Percentiles rank a stretch among this genome's conserved stretches.
These are phyloP conservation scores for Cyclanthera cordifolia DNA, from an alignment of 306 rosid species.

Conservation along the genomic window DNA sequence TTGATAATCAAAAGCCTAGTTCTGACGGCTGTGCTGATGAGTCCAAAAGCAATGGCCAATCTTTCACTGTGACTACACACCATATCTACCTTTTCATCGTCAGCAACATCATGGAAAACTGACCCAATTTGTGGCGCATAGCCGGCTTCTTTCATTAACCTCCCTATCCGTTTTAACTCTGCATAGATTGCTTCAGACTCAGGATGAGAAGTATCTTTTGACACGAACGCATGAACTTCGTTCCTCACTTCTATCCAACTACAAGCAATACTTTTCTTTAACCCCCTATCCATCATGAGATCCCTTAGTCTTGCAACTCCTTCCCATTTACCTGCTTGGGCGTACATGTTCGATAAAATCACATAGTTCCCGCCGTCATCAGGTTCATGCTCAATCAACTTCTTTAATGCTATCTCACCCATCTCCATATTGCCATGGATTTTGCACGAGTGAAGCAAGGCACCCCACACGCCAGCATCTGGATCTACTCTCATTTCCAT, in stretches of 20 bases:
- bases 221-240: slow-evolving; percentile 49
- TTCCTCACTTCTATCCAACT: slow-evolving; percentile 73
- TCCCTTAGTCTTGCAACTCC: slow-evolving; percentile 55
- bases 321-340: slow-evolving; percentile 67
- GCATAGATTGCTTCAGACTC: slow-evolving; percentile 46
- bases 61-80: slow-evolving; percentile 71
- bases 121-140: slow-evolving; percentile 50
- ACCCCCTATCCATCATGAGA: slow-evolving; percentile 43
- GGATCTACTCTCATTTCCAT: slow-evolving; percentile 20
- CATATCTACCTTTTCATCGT: slow-evolving; percentile 56
- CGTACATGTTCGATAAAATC: slow-evolving; percentile 66
- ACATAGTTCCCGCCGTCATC: slow-evolving; percentile 57
- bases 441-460: slow-evolving; percentile 23
- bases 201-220: slow-evolving; percentile 54
- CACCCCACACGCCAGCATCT: slow-evolving; percentile 27
- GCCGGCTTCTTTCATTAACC: slow-evolving; percentile 61
- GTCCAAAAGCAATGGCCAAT: slow-evolving; percentile 71
- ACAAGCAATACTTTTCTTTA: slow-evolving; percentile 60
- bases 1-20: slow-evolving; percentile 59
- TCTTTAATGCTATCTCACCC: slow-evolving; percentile 35
- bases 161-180: slow-evolving; percentile 47
- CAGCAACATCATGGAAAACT: slow-evolving; percentile 74
- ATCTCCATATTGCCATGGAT: slow-evolving; percentile 21
- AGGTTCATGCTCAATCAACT: slow-evolving; percentile 50
- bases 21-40: slow-evolving; percentile 49